A percentile compares a stretch with the other conserved stretches of the same genome.
Conservation (phyloP, 1,284 basidiomycete species). For the Boletellus sp. region DNA sequence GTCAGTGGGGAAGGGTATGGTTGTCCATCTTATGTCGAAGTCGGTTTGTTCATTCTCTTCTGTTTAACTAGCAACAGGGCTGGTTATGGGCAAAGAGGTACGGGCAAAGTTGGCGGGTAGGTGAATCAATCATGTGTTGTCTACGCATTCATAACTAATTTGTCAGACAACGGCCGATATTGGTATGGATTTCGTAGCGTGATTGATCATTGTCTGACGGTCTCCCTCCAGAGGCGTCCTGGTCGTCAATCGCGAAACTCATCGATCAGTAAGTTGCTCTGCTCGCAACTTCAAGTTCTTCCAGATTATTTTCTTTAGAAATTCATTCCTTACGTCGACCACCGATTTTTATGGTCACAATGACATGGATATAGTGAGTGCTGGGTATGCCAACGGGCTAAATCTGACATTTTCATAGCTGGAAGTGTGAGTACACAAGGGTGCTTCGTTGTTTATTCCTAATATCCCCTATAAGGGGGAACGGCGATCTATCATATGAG, state of each 20-base stretch:
- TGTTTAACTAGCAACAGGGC: conserved; percentile 45
- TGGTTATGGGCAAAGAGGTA: conserved; percentile 53
- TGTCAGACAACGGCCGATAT: conserved; percentile 55
- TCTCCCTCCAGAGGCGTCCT: conserved; percentile 26
- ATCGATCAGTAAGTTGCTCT: conserved; percentile 34
- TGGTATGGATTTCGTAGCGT: conserved; percentile 21
- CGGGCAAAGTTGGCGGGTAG: conserved; percentile 59
- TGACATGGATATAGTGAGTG: conserved; percentile 45
- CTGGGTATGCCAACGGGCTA: background rate
- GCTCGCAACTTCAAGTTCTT: background rate
- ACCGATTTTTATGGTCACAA: conserved; percentile 47
- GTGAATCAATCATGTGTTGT: conserved; percentile 16
- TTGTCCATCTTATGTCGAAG: background rate
- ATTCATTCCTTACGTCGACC: conserved; percentile 42
- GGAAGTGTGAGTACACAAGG: conserved; percentile 33
- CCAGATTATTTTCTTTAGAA: conserved; percentile 27
- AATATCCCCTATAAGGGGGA: conserved; percentile 33
- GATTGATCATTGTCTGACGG: conserved; percentile 2
- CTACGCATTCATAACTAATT: background rate
- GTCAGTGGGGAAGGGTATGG: conserved; percentile 57
- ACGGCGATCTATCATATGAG: conserved; percentile 40
- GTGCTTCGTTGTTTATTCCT: background rate
- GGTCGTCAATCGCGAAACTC: conserved; percentile 36
- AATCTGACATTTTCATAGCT: conserved; percentile 29
- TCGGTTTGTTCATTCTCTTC: background rate